phyloP scores from a whole-genome alignment of 2,329 filamentous ascomycete species.

The Penicillium crustosum region DNA sequence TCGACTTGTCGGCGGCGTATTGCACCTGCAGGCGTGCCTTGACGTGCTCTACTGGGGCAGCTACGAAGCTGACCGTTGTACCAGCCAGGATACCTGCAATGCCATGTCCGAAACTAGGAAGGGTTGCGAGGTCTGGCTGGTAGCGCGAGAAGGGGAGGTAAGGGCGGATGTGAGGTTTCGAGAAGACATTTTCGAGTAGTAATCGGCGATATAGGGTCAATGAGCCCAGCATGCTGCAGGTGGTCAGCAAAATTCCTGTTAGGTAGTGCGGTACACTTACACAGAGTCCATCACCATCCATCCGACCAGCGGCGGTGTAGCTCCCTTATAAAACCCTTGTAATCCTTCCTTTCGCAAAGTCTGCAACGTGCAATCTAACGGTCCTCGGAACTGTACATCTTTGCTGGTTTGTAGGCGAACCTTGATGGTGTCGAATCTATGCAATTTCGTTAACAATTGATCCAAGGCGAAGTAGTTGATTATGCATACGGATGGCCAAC shows the following conservation, averaged over 20 bases:
- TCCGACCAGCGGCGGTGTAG: constrained; percentile 84
- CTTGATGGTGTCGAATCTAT: constrained; percentile 91
- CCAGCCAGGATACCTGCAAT: constrained; percentile 85
- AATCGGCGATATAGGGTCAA: constrained; percentile 86
- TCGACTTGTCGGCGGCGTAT: constrained; percentile 75
- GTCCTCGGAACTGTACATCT: constrained; percentile 74
- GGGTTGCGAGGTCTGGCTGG: constrained; percentile 44
- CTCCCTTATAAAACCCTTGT: constrained; percentile 87
- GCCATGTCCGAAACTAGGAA: constrained; percentile 79
- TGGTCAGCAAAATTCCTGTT: neutral
- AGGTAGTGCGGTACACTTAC: constrained; percentile 32
- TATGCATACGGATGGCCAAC: constrained; percentile 59
- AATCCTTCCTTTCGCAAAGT: constrained; percentile 85
- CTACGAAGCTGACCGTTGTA: constrained; percentile 86
- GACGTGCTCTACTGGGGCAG: constrained; percentile 90
- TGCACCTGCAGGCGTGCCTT: constrained; percentile 94
- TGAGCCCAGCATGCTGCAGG: constrained; percentile 75
- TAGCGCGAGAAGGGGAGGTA: constrained; percentile 39
- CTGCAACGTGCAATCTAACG: constrained; percentile 78
- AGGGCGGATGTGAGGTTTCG: constrained; percentile 48
- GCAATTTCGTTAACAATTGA: neutral
- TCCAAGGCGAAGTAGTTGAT: neutral
- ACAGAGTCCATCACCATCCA: constrained; percentile 98
- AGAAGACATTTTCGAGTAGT: constrained; percentile 76
- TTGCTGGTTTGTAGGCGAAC: constrained; percentile 89